Percentiles rank a stretch among this genome's conserved stretches.
These are phyloP conservation scores for Podila epigama DNA, from an alignment of 192 early-diverging fungal genomes.

Conservation along the genomic window DNA sequence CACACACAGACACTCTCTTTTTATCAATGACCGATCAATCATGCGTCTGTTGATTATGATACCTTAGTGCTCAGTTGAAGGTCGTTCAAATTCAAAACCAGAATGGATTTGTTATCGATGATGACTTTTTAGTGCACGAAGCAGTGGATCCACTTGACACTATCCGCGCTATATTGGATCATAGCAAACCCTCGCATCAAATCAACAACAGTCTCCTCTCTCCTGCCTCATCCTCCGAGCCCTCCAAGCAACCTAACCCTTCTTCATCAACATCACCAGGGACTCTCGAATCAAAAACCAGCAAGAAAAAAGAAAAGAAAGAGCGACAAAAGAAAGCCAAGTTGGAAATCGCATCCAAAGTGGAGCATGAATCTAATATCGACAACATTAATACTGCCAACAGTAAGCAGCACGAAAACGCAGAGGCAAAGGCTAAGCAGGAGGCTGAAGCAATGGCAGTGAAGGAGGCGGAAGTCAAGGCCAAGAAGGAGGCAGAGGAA, in stretches of 20 bases:
- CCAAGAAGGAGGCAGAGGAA: not conserved
- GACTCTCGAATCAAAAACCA: too few species aligned
- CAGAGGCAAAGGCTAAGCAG: not conserved
- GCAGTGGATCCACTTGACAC: not conserved
- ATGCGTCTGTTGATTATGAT: too few species aligned
- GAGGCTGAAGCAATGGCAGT: not conserved
- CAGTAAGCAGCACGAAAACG: not conserved
- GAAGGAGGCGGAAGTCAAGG: not conserved
- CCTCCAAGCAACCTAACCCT: too few species aligned
- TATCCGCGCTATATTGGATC: not conserved
- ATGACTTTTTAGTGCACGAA: not conserved
- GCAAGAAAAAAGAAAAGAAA: too few species aligned
- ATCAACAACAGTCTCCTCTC: not conserved
- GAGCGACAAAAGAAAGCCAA: too few species aligned
- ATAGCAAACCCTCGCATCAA: not conserved
- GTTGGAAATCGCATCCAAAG: not conserved
- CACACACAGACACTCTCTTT: too few species aligned
- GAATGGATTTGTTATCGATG: not conserved
- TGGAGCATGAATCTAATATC: not conserved
- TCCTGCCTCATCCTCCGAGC: not conserved
- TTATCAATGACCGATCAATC: too few species aligned
- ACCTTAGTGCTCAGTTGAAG: not conserved
- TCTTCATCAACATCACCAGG: too few species aligned
- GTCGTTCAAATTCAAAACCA: not conserved
- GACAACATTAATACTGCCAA: too few species aligned